phyloP scores from a whole-genome alignment of 768 basidiomycete species.

The Candolleomyces aberdarensis region DNA sequence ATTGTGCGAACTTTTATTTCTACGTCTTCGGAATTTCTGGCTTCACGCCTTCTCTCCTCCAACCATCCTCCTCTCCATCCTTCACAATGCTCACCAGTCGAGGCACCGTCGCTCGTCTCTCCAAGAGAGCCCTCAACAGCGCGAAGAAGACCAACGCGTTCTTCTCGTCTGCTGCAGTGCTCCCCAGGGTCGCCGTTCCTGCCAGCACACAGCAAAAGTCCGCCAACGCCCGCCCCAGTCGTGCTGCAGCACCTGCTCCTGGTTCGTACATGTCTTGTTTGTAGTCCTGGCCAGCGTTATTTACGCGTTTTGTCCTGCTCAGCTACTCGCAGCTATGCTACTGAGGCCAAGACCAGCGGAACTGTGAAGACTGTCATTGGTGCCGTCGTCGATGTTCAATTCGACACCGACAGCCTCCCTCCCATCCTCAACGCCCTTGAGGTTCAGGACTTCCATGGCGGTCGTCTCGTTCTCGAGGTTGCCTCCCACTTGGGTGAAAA shows the following conservation, averaged over 20 bases:
- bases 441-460: constrained; percentile 90
- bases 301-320: constrained; percentile 20
- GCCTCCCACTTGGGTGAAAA: constrained; percentile 99
- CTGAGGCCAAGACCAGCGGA: constrained; percentile 79
- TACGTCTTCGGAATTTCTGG: constrained; percentile 40
- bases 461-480: constrained; percentile 98
- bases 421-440: constrained; percentile 99
- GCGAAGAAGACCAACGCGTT: constrained; percentile 76
- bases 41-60: constrained; percentile 22
- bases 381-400: constrained; percentile 99
- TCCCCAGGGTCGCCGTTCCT: constrained; percentile 52
- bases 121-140: constrained; percentile 76
- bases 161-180: constrained; percentile 71
- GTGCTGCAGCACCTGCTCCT: constrained; percentile 45
- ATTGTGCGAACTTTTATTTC: constrained; percentile 47
- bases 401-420: constrained; percentile 91
- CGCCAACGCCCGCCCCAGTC: constrained; percentile 45
- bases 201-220: constrained; percentile 41
- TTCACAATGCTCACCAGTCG: constrained; percentile 81
- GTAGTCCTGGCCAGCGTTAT: constrained; percentile 13
- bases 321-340: constrained; percentile 77
- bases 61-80: constrained; percentile 25
- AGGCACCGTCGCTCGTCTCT: constrained; percentile 83
- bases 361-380: constrained; percentile 98
- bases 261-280: constrained; percentile 39